Evolutionary conservation across 371 early-diverging fungal species (phyloP).

Genomic region (Mortierella polycephala): DNA sequence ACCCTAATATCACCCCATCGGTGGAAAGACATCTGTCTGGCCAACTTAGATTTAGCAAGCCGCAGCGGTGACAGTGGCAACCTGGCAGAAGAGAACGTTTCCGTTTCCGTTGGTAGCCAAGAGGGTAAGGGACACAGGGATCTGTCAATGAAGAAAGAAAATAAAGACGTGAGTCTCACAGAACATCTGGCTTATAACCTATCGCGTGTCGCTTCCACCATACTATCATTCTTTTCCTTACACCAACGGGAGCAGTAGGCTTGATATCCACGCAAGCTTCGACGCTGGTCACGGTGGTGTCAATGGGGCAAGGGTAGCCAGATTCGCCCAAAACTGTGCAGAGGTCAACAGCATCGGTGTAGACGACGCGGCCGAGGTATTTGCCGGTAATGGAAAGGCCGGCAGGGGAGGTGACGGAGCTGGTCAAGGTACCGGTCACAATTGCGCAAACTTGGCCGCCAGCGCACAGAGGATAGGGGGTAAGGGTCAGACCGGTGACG

Average conservation of each 20-base stretch:
- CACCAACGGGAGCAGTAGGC: constrained; percentile 12
- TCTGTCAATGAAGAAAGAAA: neutral
- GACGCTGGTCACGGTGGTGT: constrained; percentile 8
- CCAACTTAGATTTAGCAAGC: constrained; percentile 3
- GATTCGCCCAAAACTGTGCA: constrained; percentile 14
- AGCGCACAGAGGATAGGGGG: constrained; percentile 22
- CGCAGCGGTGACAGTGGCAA: constrained; percentile 19
- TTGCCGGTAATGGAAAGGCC: constrained; percentile 9
- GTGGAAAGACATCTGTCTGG: too few relatives aligned
- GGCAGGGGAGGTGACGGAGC: constrained; percentile 3
- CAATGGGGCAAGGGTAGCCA: constrained; percentile 23
- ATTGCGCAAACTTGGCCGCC: constrained; percentile 15
- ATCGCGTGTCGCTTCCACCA: too few relatives aligned
- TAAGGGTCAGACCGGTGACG: constrained; percentile 5
- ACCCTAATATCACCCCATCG: too few relatives aligned
- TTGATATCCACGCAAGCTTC: constrained; percentile 21
- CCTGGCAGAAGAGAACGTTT: constrained; percentile 36
- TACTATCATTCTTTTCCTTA: neutral
- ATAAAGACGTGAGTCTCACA: neutral
- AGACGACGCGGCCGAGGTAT: constrained; percentile 28
- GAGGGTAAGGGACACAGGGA: constrained; percentile 22
- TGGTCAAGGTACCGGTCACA: constrained; percentile 5
- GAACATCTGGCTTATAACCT: too few relatives aligned
- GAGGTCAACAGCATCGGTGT: constrained; percentile 29
- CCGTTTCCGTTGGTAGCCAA: constrained; percentile 38